Percentiles rank a stretch among this genome's conserved stretches.
Conservation (phyloP, 129 eudicot genomes). For the Escallonia herrerae region DNA sequence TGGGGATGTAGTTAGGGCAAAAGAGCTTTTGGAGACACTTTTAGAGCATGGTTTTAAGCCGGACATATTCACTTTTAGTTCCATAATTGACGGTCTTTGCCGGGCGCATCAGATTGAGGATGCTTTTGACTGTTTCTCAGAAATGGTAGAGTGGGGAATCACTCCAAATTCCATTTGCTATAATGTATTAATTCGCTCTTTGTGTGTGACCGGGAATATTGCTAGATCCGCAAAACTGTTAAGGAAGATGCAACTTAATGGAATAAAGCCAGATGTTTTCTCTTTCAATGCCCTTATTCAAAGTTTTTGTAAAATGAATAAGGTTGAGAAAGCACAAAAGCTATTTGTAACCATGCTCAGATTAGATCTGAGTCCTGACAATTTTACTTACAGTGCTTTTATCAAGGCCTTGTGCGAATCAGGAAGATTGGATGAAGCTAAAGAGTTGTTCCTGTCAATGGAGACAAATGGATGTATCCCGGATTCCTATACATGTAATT, state of each 20-base stretch:
- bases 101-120: constrained; percentile 57
- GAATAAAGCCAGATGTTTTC: constrained; percentile 64
- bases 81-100: constrained; percentile 74
- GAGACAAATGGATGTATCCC: constrained; percentile 70
- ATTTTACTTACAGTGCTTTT: constrained; percentile 69
- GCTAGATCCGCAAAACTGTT: constrained; percentile 42
- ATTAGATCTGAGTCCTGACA: constrained; percentile 70
- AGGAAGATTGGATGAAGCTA: constrained; percentile 60
- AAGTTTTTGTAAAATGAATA: constrained; percentile 58
- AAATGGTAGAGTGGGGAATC: constrained; percentile 83
- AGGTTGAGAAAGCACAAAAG: constrained; percentile 71
- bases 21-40: constrained; percentile 65
- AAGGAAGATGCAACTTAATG: constrained; percentile 66
- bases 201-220: constrained; percentile 57
- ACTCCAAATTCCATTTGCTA: constrained; percentile 63
- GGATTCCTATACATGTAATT: constrained; percentile 67
- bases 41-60: constrained; percentile 54
- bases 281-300: constrained; percentile 82
- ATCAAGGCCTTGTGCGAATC: constrained; percentile 57
- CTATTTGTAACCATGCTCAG: constrained; percentile 57
- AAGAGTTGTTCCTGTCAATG: constrained; percentile 63
- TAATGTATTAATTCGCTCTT: constrained; percentile 65
- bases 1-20: constrained; percentile 42
- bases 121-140: constrained; percentile 76
- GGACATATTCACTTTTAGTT: constrained; percentile 66